Conservation (phyloP, 257 asterid species). For the Jacaranda mimosifolia region DNA sequence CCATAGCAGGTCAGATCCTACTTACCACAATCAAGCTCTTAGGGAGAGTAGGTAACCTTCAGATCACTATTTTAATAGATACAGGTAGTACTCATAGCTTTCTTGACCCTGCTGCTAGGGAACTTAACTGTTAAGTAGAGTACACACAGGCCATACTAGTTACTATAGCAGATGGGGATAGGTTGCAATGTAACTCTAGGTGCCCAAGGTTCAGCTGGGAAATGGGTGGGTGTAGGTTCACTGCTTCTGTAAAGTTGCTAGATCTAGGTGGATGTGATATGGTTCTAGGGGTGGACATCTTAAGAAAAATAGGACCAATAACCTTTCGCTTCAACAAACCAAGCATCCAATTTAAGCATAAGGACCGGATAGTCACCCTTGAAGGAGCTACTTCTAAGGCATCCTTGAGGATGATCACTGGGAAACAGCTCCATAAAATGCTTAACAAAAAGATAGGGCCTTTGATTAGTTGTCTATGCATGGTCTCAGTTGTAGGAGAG, state of each 20-base stretch:
- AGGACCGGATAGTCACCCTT: neutral
- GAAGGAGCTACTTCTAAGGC: neutral
- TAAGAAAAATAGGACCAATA: neutral
- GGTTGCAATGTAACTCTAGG: neutral
- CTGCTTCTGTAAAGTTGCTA: neutral
- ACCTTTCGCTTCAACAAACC: neutral
- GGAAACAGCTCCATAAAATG: neutral
- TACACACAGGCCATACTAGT: neutral
- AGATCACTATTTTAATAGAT: neutral
- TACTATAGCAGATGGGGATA: neutral
- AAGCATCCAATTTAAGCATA: neutral
- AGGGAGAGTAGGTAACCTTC: neutral
- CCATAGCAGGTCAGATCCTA: neutral
- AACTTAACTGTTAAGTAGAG: neutral
- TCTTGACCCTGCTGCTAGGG: neutral
- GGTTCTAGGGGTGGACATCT: neutral
- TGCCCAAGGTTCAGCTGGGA: neutral
- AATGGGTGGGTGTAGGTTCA: neutral
- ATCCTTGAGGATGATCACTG: neutral
- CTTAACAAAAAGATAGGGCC: neutral
- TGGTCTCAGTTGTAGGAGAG: neutral
- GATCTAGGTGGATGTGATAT: neutral
- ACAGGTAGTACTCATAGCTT: neutral
- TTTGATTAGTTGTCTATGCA: neutral
- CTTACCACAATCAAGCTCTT: neutral